phyloP scores from a whole-genome alignment of 1,284 basidiomycete genomes.

The Ustilago shanxiensis region DNA sequence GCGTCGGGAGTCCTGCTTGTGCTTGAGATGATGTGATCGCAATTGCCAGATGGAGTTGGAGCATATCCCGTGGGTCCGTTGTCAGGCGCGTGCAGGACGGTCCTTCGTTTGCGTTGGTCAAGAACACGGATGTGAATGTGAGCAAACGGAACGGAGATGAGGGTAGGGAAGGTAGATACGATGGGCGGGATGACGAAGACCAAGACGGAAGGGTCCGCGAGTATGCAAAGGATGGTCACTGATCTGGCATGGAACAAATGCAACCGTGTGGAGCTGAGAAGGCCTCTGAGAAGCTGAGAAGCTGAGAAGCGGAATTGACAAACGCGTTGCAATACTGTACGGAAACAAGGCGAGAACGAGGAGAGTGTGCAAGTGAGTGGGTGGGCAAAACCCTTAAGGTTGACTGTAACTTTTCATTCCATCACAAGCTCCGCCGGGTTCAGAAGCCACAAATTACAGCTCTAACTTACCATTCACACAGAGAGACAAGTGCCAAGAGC shows the following conservation, averaged over 20 bases:
- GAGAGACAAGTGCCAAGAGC: background rate
- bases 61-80: slow-evolving; percentile 1
- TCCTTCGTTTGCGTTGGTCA: background rate
- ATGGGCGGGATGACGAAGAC: background rate
- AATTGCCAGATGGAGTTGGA: background rate
- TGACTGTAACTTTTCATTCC: too few relatives aligned
- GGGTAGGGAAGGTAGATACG: background rate
- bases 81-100: slow-evolving; percentile 1
- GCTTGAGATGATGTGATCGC: background rate
- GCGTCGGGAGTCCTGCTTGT: background rate
- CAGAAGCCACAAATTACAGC: too few relatives aligned
- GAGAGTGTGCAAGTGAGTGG: too few relatives aligned
- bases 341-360: background rate
- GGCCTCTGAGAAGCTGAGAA: background rate
- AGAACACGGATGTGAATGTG: background rate
- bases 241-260: too few relatives aligned
- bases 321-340: background rate
- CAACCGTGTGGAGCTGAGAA: too few relatives aligned
- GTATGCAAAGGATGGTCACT: background rate
- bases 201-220: background rate
- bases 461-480: too few relatives aligned
- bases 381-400: too few relatives aligned
- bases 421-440: too few relatives aligned
- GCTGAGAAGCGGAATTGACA: background rate
- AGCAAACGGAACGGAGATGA: background rate